phyloP scores from a whole-genome alignment of 176 grass and related monocot genomes.

The Aegilops sharonensis region DNA sequence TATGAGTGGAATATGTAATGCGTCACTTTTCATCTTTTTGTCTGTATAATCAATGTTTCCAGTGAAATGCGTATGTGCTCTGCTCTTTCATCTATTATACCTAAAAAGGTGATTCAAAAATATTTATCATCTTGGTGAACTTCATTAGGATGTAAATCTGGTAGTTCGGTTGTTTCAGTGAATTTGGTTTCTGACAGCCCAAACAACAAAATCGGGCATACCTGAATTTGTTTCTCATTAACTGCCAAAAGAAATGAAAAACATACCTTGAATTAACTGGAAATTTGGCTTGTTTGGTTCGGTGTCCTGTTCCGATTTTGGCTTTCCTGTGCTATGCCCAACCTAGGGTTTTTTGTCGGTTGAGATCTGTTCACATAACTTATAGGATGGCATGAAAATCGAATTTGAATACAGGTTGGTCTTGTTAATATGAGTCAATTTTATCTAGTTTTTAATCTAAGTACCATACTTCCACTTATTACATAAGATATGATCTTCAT shows the following conservation, averaged over 20 bases:
- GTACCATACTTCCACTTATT: slow-evolving; percentile 12
- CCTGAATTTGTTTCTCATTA: neutral
- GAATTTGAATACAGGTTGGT: slow-evolving; percentile 11
- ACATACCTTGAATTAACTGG: neutral
- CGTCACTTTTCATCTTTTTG: neutral
- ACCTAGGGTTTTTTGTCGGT: neutral
- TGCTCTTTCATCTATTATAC: neutral
- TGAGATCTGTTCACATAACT: slow-evolving; percentile 3
- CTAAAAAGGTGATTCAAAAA: neutral
- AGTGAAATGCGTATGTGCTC: neutral
- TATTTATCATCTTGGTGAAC: neutral
- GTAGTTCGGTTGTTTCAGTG: neutral
- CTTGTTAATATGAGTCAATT: neutral
- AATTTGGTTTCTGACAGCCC: neutral
- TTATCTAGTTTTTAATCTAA: neutral
- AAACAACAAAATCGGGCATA: neutral
- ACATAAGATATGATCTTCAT: slow-evolving; percentile 3
- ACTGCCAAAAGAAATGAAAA: slow-evolving; percentile 1
- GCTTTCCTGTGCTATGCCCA: neutral
- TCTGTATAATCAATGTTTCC: neutral
- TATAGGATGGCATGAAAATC: neutral
- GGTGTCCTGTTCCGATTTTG: neutral
- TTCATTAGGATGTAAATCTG: slow-evolving; percentile 1
- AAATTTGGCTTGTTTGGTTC: neutral
- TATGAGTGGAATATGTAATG: neutral